These are phyloP conservation scores for Tarenaya hassleriana DNA, from an alignment of 345 rosid species.

Conservation along the genomic window DNA sequence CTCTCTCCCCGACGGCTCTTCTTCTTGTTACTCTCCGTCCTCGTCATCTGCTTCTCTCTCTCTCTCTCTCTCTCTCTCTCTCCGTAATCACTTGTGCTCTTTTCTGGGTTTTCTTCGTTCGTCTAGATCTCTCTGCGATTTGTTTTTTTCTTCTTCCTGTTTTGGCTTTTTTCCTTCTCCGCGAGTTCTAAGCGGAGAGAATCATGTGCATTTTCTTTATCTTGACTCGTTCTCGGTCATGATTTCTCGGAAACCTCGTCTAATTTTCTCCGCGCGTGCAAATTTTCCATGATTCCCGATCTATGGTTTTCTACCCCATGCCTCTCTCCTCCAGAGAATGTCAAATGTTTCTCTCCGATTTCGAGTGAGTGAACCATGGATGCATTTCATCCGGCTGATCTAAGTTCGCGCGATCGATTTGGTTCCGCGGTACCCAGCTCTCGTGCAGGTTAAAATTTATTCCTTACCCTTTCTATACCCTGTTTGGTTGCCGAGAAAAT, in stretches of 20 bases:
- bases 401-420: slow-evolving; percentile 33
- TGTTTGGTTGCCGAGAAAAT: slow-evolving; percentile 27
- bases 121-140: slow-evolving; percentile 26
- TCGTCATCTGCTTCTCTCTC: slow-evolving; percentile 7
- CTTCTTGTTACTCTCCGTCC: slow-evolving; percentile 27
- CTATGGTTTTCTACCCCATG: slow-evolving; percentile 27
- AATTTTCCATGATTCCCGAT: slow-evolving; percentile 26
- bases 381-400: slow-evolving; percentile 29
- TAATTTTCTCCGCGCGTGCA: slow-evolving; percentile 6
- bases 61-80: slow-evolving; percentile 8
- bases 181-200: not conserved
- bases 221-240: not conserved
- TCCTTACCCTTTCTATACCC: not conserved
- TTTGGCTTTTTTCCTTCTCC: not conserved
- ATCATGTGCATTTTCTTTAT: not conserved
- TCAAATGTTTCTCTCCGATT: slow-evolving; percentile 10
- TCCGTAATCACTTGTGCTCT: not conserved
- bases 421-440: slow-evolving; percentile 18
- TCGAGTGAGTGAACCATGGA: slow-evolving; percentile 46
- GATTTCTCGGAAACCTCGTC: slow-evolving; percentile 28
- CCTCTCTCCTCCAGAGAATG: not conserved
- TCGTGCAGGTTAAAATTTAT: slow-evolving; percentile 34
- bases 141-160: not conserved
- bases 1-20: too few relatives aligned
- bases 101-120: not conserved